phyloP scores from a whole-genome alignment of 163 green algal genomes.

The Prototheca wickerhamii region DNA sequence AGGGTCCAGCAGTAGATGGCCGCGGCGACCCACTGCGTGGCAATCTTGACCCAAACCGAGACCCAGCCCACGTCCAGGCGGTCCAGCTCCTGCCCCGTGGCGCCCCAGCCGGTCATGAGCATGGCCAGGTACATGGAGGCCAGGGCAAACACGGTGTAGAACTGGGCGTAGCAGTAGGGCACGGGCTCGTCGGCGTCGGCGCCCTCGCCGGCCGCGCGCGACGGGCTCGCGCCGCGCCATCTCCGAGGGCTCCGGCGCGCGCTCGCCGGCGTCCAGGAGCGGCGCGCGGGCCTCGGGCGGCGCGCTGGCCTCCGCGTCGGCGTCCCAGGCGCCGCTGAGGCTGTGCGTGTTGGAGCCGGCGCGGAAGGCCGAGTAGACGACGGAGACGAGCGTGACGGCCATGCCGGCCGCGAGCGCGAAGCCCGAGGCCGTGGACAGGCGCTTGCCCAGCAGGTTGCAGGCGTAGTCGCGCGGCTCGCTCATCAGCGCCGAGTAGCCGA shows the following conservation, averaged over 20 bases:
- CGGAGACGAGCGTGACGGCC: conserved; percentile 70
- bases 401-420: conserved; percentile 73
- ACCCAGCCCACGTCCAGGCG: conserved; percentile 89
- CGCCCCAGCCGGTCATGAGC: conserved; percentile 84
- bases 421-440: conserved; percentile 65
- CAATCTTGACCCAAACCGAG: conserved; percentile 90
- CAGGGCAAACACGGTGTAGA: conserved; percentile 96
- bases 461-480: conserved; percentile 80
- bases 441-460: conserved; percentile 83
- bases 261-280: conserved; percentile 19
- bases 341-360: conserved; percentile 68
- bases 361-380: conserved; percentile 88
- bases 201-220: conserved; percentile 16
- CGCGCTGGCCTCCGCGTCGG: not conserved
- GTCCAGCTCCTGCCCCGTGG: conserved; percentile 48
- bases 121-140: conserved; percentile 95
- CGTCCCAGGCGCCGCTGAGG: conserved; percentile 35
- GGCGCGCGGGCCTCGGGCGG: conserved; percentile 10
- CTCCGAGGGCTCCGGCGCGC: conserved; percentile 2
- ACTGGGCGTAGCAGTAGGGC: conserved; percentile 95
- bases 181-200: conserved; percentile 63
- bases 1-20: conserved; percentile 90
- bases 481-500: conserved; percentile 72
- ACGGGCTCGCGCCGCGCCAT: conserved; percentile 1
- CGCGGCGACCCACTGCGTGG: conserved; percentile 62